phyloP scores from a whole-genome alignment of 2,329 filamentous ascomycete genomes.

The Sodiomyces alkalinus region DNA sequence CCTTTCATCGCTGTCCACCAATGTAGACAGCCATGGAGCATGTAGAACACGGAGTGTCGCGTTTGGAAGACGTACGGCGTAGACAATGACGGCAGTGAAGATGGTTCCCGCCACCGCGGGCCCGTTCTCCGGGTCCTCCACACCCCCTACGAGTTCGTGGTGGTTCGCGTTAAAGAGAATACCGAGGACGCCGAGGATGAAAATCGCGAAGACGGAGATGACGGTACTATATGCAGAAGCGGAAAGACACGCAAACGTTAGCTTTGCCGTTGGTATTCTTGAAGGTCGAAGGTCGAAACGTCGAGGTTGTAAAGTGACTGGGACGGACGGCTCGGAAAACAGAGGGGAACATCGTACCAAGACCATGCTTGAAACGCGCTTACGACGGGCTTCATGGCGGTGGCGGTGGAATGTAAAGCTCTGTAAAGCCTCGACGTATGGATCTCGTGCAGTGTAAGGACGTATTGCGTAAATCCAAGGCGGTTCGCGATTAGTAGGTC shows the following conservation, averaged over 20 bases:
- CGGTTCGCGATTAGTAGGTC: no score
- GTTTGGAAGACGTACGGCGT: slow-evolving; percentile 50
- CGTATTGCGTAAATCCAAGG: no score
- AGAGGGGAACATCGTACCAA: slow-evolving; percentile 46
- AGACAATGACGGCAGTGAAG: slow-evolving; percentile 78
- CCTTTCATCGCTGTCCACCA: background rate
- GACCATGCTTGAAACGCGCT: slow-evolving; percentile 87
- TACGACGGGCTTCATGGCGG: slow-evolving; percentile 85
- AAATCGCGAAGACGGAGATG: slow-evolving; percentile 48
- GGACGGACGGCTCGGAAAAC: background rate
- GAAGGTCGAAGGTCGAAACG: no score
- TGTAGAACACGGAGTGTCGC: background rate
- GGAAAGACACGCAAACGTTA: background rate
- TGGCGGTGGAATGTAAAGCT: slow-evolving; percentile 7
- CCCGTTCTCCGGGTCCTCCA: slow-evolving; percentile 55
- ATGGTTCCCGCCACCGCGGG: slow-evolving; percentile 69
- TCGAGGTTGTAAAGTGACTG: background rate
- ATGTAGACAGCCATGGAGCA: background rate
- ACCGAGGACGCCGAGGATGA: slow-evolving; percentile 49
- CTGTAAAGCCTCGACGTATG: no score
- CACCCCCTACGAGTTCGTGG: slow-evolving; percentile 68
- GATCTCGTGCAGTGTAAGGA: no score
- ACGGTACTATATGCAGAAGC: slow-evolving; percentile 47
- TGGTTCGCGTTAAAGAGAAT: slow-evolving; percentile 65
- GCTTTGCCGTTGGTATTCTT: slow-evolving; percentile 4